These are phyloP conservation scores for Leccinellum albellum DNA, from an alignment of 768 basidiomycete genomes.

Conservation along the genomic window DNA sequence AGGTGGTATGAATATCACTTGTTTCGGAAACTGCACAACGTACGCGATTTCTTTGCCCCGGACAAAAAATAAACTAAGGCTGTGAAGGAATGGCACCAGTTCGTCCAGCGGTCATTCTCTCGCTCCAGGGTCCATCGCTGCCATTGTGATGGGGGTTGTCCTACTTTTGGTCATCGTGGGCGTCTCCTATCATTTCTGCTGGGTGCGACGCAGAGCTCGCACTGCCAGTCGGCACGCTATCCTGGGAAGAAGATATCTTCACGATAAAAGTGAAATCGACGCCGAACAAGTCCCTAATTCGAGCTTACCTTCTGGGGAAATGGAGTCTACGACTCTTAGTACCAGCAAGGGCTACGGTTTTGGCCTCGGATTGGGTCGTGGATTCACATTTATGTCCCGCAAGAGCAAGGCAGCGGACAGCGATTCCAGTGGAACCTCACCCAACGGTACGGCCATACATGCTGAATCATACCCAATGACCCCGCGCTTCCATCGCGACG, in stretches of 20 bases:
- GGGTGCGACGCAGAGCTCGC: slow-evolving; percentile 46
- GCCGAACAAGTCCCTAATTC: slow-evolving; percentile 8
- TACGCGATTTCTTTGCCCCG: slow-evolving; percentile 19
- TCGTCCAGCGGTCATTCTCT: slow-evolving; percentile 24
- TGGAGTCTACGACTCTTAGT: slow-evolving; percentile 27
- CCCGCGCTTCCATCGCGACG: slow-evolving; percentile 21
- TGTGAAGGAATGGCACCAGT: slow-evolving; percentile 18
- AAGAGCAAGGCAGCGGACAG: slow-evolving; percentile 21
- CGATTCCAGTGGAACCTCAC: slow-evolving; percentile 17
- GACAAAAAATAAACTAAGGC: neutral
- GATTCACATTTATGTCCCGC: slow-evolving; percentile 22
- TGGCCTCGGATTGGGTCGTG: slow-evolving; percentile 29
- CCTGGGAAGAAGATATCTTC: neutral
- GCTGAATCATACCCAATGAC: slow-evolving; percentile 23
- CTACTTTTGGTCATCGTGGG: slow-evolving; percentile 47
- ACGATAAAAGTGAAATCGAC: slow-evolving; percentile 4
- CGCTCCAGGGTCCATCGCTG: slow-evolving; percentile 60
- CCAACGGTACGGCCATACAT: slow-evolving; percentile 4
- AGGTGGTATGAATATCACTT: slow-evolving; percentile 49
- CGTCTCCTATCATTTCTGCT: slow-evolving; percentile 41
- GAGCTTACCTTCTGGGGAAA: slow-evolving; percentile 19
- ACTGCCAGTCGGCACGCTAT: slow-evolving; percentile 14
- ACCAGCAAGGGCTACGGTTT: slow-evolving; percentile 34
- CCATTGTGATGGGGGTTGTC: slow-evolving; percentile 54
- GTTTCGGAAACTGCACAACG: slow-evolving; percentile 32